A percentile compares a stretch with the other conserved stretches of the same genome.
phyloP scores from a whole-genome alignment of 371 early-diverging fungal genomes.

The Syncephalastrum contaminatum region DNA sequence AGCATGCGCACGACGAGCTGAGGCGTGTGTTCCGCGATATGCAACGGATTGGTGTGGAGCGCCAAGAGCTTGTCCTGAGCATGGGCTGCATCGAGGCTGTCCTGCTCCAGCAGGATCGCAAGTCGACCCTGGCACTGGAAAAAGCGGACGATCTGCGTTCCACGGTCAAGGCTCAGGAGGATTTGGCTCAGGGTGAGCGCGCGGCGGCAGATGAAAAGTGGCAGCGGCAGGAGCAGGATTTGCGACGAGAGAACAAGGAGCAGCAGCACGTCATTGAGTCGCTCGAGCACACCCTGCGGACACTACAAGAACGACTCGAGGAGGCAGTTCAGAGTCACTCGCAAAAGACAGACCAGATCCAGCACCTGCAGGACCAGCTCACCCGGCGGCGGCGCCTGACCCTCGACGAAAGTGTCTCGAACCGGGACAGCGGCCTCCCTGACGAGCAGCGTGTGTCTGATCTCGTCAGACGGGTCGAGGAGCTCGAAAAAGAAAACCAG shows the following conservation, averaged over 20 bases:
- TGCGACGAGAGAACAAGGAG: slow-evolving; percentile 7
- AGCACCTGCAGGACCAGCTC: slow-evolving; percentile 14
- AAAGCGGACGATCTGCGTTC: slow-evolving; percentile 21
- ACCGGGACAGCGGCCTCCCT: slow-evolving; percentile 16
- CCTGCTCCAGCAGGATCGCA: slow-evolving; percentile 31
- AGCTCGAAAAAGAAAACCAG: slow-evolving; percentile 17
- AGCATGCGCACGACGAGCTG: slow-evolving; percentile 24
- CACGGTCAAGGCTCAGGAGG: slow-evolving; percentile 4
- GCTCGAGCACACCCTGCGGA: slow-evolving; percentile 14
- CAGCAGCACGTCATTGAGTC: slow-evolving; percentile 16
- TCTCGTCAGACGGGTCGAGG: slow-evolving; percentile 14
- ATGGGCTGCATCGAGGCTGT: slow-evolving; percentile 33
- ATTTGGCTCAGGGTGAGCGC: slow-evolving; percentile 3
- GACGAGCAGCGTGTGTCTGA: slow-evolving; percentile 13
- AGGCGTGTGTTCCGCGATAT: slow-evolving; percentile 30
- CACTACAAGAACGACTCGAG: slow-evolving; percentile 13
- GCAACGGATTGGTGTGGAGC: slow-evolving; percentile 27
- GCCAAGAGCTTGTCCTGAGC: slow-evolving; percentile 30
- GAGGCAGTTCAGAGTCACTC: slow-evolving; percentile 19
- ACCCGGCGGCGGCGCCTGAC: slow-evolving; percentile 11
- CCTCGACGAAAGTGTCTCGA: slow-evolving; percentile 6
- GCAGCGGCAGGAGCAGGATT: not conserved
- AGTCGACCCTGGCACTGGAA: slow-evolving; percentile 23
- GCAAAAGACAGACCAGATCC: slow-evolving; percentile 14
- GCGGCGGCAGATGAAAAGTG: slow-evolving; percentile 11